Evolutionary conservation across 2,329 filamentous ascomycete genomes (phyloP), one percentile per base, ranked within the genome.

Genomic region (Mollisia scopiformis): DNA sequence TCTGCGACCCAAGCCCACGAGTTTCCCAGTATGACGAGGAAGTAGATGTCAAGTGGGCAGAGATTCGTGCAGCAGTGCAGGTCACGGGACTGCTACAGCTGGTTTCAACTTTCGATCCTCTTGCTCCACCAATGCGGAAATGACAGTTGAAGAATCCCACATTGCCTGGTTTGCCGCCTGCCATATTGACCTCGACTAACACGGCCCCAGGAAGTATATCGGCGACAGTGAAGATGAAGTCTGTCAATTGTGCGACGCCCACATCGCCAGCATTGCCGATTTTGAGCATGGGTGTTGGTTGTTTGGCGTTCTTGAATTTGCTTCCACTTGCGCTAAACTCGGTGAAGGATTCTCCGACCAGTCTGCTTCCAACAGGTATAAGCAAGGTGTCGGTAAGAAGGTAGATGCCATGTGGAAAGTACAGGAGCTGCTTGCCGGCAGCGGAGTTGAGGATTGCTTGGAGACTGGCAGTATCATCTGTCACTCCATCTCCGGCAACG

Each of bases 91-190:
- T 33, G 30, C 30, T 33, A 13, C 30, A 33, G n/a, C 13, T 33
- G 30, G 41, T 30, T 16, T 61, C 25, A 79, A 72, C 21, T 14
- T 49, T 37, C 1, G 80, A 80, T 14, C 81, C 82, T 3, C 73
- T 72, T 54, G 81, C 82, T 11, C 82, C 82, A 27, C 77, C 81
- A 10, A 82, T 75, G 8, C 76, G 77, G 52, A 81, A 72, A 55
- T 80, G 70, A 3, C 74, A 77, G 69, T 80, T 72, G 76, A 76
- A 83, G 55, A 85, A 72, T 2, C 77, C 64, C 19, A 65, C 64
- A 33, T 63, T 56, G 8, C 64, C 64, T 1, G 55, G 55, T 2
- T 27, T 41, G 8, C 31, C 23, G 10, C 60, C 64, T 16, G 66
- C 66, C 16, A 66, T 65, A 43, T 68, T 68, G 30, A 63, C 53